These are phyloP conservation scores for Naumovozyma baii DNA, from an alignment of 805 yeast species.

Conservation along the genomic window DNA sequence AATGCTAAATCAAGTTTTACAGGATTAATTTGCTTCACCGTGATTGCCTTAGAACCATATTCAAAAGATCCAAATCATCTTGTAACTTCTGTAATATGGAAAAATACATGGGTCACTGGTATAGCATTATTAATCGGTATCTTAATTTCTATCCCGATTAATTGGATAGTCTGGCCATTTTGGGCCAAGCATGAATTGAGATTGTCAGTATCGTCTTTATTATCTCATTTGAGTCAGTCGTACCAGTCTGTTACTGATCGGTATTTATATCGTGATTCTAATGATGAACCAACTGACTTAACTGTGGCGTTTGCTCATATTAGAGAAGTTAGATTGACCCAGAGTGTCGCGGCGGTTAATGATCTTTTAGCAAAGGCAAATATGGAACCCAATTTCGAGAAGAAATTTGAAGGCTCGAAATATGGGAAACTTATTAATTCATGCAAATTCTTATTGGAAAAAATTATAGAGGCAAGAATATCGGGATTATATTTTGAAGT, in stretches of 20 bases:
- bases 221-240: constrained; percentile 37
- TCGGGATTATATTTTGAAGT: constrained; percentile 39
- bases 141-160: constrained; percentile 30
- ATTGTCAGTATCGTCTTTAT: constrained; percentile 31
- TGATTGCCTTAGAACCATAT: constrained; percentile 31
- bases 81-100: constrained; percentile 26
- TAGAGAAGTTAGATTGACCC: constrained; percentile 41
- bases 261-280: constrained; percentile 38
- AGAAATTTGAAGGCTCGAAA: constrained; percentile 28
- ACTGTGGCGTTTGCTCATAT: constrained; percentile 37
- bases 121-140: constrained; percentile 34
- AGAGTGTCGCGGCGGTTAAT: constrained; percentile 33
- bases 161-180: constrained; percentile 43
- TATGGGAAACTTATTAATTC: constrained; percentile 31
- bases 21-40: constrained; percentile 34
- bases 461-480: constrained; percentile 40
- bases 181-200: constrained; percentile 36
- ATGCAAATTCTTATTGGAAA: constrained; percentile 35
- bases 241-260: constrained; percentile 41
- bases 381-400: constrained; percentile 31
- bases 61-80: constrained; percentile 10
- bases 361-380: constrained; percentile 31
- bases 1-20: constrained; percentile 38
- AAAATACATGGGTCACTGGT: constrained; percentile 34
- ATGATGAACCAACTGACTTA: constrained; percentile 39